Evolutionary conservation across 2,329 filamentous ascomycete species (phyloP), one percentile per base, ranked within the genome.

Genomic region (Penicillium psychrosexuale): DNA sequence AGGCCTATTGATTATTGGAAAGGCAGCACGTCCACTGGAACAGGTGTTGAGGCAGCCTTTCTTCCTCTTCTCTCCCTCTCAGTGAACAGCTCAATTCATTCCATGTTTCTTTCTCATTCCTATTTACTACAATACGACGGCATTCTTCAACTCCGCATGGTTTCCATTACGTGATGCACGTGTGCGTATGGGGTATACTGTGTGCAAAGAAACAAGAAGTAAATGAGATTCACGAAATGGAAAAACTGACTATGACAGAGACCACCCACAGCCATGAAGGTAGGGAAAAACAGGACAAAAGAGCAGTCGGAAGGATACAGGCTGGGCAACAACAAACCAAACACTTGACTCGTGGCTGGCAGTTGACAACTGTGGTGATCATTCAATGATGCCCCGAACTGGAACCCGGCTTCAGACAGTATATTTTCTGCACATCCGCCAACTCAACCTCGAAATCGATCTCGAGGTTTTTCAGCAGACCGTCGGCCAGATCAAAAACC

Each of bases 401-500:
- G 24, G 48, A 4, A 13, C 46, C 33, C 8, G 48, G 5, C 11
- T 45, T 50, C 30, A 62, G 42, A 8, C 51, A 53, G 28, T 63
- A 63, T 22, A 63, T 63, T 27, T 63, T 63, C 55, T 59, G 61
- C 30, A 63, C 53, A 43, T 61, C 61, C 30, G 62, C 66, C 42
- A 87, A 72, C 70, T 80, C 78, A 12, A 74, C 70, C 72, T 84
- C 78, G 61, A 85, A 84, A 66, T 87, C 80, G 60, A 87, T 77
- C 67, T 87, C 77, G 56, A 87, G 74, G 66, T 87, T 84, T 70
- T 82, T 85, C 55, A 90, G 76, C 65, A 87, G 72, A 9, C 87
- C 87, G 65, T 89, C 84, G 50, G 82, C 74, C 63, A 89, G 85
- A 59, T 82, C 84, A 76, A 90, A 90, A 42, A 89, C 86, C 86